Evolutionary conservation across 495 filamentous ascomycete genomes (phyloP), one percentile per base, ranked within the genome.

Genomic region (Thermochaetoides thermophila): DNA sequence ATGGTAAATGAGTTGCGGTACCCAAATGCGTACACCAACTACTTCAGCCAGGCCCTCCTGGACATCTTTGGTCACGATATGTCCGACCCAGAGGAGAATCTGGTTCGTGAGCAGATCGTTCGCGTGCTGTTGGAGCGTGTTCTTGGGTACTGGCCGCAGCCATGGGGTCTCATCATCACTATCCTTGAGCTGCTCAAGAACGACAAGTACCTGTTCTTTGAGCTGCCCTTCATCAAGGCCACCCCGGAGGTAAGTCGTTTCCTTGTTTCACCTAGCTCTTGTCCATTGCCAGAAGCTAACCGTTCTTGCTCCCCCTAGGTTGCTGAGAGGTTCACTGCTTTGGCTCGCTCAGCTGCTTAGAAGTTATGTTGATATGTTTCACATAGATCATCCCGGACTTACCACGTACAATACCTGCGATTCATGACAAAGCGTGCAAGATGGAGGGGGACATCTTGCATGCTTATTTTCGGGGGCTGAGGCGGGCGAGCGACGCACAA

Each of bases 151-250:
- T 83, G 86, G 51, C 89, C 89, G 19, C 91, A 96, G 52, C 86
- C 89, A 10, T 99, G 89, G 89, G 89, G 89, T 11, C 56, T 96
- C 25, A 81, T 95, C 53, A 77, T 92, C 37, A 92, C 84, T 14
- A 68, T 91, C 30, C 60, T 91, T 27, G 91, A 96, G 60, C 64
- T 99, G 28, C 64, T 92, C 35, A 89, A 93, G 61, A 95, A 92
- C 49, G 74, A 77, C 27, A 79, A 71, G 45, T 85, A 83, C 46
- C 69, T 73, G 44, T 87, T 99, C 65, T 99, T 89, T 66, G 78
- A 84, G 26, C 66, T 94, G 39, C 81, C 82, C 26, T 95, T 92
- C 39, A 81, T 94, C 60, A 87, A 91, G 61, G 70, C 74, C 42
- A 72, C 76, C 29, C 83, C 83, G 31, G 82, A 92, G 63, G 85